A percentile compares a stretch with the other conserved stretches of the same genome.
phyloP scores from a whole-genome alignment of 1,284 basidiomycete species.

The Laetiporus sulphureus region DNA sequence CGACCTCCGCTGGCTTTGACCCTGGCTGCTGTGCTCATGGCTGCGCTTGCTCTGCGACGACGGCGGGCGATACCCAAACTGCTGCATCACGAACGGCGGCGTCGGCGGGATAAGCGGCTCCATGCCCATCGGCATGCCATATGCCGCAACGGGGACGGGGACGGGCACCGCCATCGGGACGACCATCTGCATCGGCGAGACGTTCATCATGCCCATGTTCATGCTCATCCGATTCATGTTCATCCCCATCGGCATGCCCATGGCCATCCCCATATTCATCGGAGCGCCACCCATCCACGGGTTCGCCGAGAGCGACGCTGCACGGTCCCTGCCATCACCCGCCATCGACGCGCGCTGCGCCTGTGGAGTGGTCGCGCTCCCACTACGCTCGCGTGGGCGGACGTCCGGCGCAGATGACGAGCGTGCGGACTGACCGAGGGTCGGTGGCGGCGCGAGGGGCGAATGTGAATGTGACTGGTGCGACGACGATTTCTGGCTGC shows the following conservation, averaged over 20 bases:
- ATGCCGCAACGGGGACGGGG: conserved; percentile 22
- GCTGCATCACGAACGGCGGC: conserved; percentile 68
- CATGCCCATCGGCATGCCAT: conserved; percentile 16
- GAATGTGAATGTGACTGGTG: conserved; percentile 10
- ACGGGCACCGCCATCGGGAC: conserved; percentile 29
- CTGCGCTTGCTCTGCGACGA: conserved; percentile 15
- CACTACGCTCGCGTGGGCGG: conserved; percentile 30
- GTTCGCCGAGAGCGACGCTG: conserved; percentile 9
- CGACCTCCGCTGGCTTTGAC: conserved; percentile 4
- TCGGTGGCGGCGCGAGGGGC: conserved; percentile 28
- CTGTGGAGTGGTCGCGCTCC: conserved; percentile 18
- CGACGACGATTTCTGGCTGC: conserved; percentile 12
- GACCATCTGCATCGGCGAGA: conserved; percentile 22
- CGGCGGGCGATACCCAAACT: conserved; percentile 27
- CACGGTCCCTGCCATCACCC: conserved; percentile 25
- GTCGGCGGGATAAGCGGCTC: conserved; percentile 65
- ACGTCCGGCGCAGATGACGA: conserved; percentile 51
- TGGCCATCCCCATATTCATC: conserved; percentile 6
- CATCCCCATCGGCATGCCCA: conserved; percentile 9
- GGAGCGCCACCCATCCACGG: conserved; percentile 15
- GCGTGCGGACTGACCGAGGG: conserved; percentile 32
- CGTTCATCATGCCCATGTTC: conserved; percentile 14
- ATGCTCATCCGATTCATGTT: conserved; percentile 20
- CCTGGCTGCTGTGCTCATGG: neutral
- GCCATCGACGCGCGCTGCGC: conserved; percentile 40